Conservation (phyloP, 768 basidiomycete species). For the Boletus fagicola region DNA sequence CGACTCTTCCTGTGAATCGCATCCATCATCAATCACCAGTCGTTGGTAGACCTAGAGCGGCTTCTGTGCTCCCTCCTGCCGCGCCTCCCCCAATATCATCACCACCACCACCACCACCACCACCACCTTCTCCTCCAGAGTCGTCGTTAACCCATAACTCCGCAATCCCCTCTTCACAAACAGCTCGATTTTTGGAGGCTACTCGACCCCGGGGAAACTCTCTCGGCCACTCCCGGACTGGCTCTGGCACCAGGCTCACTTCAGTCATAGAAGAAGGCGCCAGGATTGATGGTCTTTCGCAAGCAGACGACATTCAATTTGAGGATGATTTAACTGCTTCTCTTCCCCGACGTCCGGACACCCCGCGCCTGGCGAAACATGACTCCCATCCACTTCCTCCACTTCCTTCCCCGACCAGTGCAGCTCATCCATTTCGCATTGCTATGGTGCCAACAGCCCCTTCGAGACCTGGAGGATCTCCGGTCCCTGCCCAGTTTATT, state of each 20-base stretch:
- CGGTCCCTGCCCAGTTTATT: slow-evolving; percentile 39
- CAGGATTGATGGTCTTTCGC: slow-evolving; percentile 36
- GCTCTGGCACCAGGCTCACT: slow-evolving; percentile 55
- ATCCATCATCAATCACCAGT: slow-evolving; percentile 23
- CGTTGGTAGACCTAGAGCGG: slow-evolving; percentile 47
- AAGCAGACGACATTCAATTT: slow-evolving; percentile 25
- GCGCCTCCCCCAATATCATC: slow-evolving; percentile 62
- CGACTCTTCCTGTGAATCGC: slow-evolving; percentile 36
- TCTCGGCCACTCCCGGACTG: slow-evolving; percentile 51
- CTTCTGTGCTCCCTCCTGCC: slow-evolving; percentile 62
- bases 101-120: slow-evolving; percentile 56
- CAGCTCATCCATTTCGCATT: slow-evolving; percentile 31
- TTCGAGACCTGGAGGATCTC: slow-evolving; percentile 49
- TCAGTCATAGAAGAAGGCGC: slow-evolving; percentile 61
- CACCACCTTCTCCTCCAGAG: slow-evolving; percentile 51
- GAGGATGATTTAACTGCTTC: slow-evolving; percentile 34
- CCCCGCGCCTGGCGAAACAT: slow-evolving; percentile 42
- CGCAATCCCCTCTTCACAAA: slow-evolving; percentile 33
- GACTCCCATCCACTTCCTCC: slow-evolving; percentile 70
- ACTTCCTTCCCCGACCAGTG: slow-evolving; percentile 49
- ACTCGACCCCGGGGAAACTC: slow-evolving; percentile 48
- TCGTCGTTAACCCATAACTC: slow-evolving; percentile 24
- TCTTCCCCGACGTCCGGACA: slow-evolving; percentile 38
- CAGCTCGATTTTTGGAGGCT: slow-evolving; percentile 36
- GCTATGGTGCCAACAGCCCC: slow-evolving; percentile 14